Percentiles rank a stretch among this genome's conserved stretches.
phyloP scores from a whole-genome alignment of 2,329 filamentous ascomycete genomes.

The Calonectria naviculata region DNA sequence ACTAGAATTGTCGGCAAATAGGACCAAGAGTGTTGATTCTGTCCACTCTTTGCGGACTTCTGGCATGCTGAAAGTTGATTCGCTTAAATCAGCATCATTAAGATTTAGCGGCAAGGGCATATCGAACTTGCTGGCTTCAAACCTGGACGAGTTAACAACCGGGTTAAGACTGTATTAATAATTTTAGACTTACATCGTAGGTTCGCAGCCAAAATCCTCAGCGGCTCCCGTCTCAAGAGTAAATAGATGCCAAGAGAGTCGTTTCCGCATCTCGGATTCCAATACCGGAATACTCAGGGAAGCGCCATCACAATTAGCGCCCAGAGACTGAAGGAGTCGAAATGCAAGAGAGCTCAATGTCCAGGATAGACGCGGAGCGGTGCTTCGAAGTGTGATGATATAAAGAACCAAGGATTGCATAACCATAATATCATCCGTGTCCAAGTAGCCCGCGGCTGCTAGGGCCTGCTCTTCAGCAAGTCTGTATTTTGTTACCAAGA shows the following conservation, averaged over 20 bases:
- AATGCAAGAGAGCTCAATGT: neutral
- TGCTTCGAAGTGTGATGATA: neutral
- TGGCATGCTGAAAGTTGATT: neutral
- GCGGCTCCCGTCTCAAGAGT: neutral
- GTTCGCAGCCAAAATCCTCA: neutral
- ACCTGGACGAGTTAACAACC: neutral
- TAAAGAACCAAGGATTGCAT: neutral
- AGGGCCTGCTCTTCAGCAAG: neutral
- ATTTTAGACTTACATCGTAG: neutral
- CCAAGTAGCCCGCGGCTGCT: neutral
- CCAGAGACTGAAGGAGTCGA: neutral
- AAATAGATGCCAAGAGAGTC: neutral
- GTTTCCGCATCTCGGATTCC: neutral
- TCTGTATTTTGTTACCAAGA: neutral
- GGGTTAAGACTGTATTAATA: neutral
- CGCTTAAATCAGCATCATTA: neutral
- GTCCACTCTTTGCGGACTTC: neutral
- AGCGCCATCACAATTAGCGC: neutral
- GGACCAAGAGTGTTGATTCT: neutral
- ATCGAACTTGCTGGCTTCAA: neutral
- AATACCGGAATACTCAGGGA: neutral
- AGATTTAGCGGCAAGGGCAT: neutral
- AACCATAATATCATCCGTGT: neutral
- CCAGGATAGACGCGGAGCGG: neutral
- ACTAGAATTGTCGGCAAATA: neutral